Conservation (phyloP, 306 rosid genomes). For the Ormosia semicastrata region DNA sequence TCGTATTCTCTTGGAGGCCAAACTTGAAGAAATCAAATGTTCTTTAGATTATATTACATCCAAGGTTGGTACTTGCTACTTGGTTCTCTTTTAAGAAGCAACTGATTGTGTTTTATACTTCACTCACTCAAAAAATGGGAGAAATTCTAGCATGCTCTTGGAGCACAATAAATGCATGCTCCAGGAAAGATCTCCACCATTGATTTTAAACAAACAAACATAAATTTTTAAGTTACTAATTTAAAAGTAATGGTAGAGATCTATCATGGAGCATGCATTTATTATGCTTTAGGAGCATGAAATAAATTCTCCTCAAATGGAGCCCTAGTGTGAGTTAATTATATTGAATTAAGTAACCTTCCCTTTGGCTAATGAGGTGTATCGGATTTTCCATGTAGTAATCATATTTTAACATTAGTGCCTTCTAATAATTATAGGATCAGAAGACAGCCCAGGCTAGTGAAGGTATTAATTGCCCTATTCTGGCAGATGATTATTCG, state of each 20-base stretch:
- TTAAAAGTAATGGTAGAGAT: too few relatives aligned
- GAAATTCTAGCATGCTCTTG: too few relatives aligned
- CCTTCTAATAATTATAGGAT: constrained; percentile 43
- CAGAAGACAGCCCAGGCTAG: constrained; percentile 33
- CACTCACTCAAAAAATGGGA: not conserved
- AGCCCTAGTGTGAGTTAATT: not conserved
- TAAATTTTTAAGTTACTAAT: too few relatives aligned
- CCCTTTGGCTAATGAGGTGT: not conserved
- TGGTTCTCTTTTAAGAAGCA: not conserved
- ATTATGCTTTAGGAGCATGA: too few relatives aligned
- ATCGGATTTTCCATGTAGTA: not conserved
- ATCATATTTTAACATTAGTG: constrained; percentile 16
- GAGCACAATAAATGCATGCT: too few relatives aligned
- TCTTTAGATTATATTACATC: constrained; percentile 44
- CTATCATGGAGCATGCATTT: too few relatives aligned
- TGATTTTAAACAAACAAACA: too few relatives aligned
- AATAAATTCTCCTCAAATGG: not conserved
- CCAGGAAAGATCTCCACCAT: too few relatives aligned
- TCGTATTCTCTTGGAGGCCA: constrained; percentile 42
- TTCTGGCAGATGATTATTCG: constrained; percentile 31
- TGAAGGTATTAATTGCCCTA: constrained; percentile 31
- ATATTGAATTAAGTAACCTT: not conserved
- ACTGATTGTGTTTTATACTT: not conserved
- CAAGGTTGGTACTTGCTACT: constrained; percentile 51
- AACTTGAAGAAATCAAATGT: constrained; percentile 56